These are phyloP conservation scores for Sordariomycetes sp. DNA, from an alignment of 2,329 filamentous ascomycete genomes.

Conservation along the genomic window DNA sequence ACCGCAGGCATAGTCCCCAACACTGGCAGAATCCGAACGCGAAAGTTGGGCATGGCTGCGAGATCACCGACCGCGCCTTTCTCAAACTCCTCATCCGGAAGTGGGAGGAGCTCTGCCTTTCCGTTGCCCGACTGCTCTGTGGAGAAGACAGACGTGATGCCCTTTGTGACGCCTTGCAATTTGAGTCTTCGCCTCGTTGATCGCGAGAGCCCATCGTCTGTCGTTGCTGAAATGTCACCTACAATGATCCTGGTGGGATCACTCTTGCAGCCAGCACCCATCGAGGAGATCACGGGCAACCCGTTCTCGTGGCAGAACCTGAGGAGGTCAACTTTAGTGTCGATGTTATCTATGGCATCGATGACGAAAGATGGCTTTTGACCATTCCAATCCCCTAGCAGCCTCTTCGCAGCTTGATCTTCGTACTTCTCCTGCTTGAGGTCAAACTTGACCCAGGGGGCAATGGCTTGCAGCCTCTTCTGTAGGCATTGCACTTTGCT, in stretches of 20 bases:
- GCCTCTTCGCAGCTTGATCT: slow-evolving; percentile 49
- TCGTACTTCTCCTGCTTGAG: slow-evolving; percentile 77
- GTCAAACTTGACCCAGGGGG: slow-evolving; percentile 89
- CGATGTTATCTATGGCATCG: slow-evolving; percentile 97
- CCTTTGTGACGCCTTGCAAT: slow-evolving; percentile 65
- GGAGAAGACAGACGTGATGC: slow-evolving; percentile 88
- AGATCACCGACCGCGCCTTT: slow-evolving; percentile 83
- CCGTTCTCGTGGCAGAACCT: slow-evolving; percentile 75
- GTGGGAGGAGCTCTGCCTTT: slow-evolving; percentile 80
- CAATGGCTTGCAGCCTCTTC: slow-evolving; percentile 71
- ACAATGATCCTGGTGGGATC: slow-evolving; percentile 76
- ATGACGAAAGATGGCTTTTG: slow-evolving; percentile 78
- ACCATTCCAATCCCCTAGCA: slow-evolving; percentile 56
- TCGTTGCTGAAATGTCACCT: slow-evolving; percentile 81
- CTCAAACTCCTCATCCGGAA: slow-evolving; percentile 78
- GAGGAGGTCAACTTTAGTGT: slow-evolving; percentile 85
- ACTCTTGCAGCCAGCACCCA: slow-evolving; percentile 95
- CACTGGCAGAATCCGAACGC: slow-evolving; percentile 89
- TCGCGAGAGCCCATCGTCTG: slow-evolving; percentile 81
- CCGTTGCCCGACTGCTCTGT: slow-evolving; percentile 84
- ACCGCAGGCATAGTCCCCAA: slow-evolving; percentile 95
- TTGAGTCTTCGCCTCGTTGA: slow-evolving; percentile 75
- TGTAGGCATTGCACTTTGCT: slow-evolving; percentile 84
- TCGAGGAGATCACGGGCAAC: slow-evolving; percentile 81
- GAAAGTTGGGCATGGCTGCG: slow-evolving; percentile 83